Base-by-base conservation (phyloP, 2,329 filamentous ascomycete species). In the Xylariaceae sp. region DNA sequence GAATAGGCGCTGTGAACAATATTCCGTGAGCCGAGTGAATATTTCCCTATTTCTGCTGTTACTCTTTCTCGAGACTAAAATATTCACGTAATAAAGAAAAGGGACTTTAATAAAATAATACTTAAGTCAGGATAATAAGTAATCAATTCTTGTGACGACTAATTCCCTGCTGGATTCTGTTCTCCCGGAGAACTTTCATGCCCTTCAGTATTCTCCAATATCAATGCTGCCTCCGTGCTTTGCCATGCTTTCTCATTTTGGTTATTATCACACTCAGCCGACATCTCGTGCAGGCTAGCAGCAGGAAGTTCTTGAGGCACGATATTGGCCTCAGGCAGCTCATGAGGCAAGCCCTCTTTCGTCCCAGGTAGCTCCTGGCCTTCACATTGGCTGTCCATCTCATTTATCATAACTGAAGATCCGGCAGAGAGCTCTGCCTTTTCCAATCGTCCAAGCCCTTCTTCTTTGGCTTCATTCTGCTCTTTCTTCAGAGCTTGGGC, bases 291-390 rank as follows among this genome's bases (percentile, higher is more conserved):
- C 16, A 53, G 3, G 7, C 6, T 31, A 26, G 39, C 49, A 37
- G 31, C 56, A 16, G 56, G 45, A n/a, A 58, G 51, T n/a, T 55
- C 56, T 41, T 50, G 50, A 33, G 51, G 39, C n/a, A 40, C 1
- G 16, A 12, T 17, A 2, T 16, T 43, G 11, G 19, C 28, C 11
- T 31, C 51, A 5, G n/a, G 51, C 6, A 58, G 14, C 39, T 58
- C 56, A 37, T 58, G 56, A 34, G 51, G 28, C 14, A 54, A 36
- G 1, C 45, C 56, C 1, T 37, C 51, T 28, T 55, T 47, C 28
- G 2, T 47, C 28, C 36, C 40, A 11, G 51, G 34, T 14, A 55
- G 19, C 23, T 58, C 51, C 8, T 39, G 46, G 14, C 28, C 4
- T 21, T 31, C 17, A 2, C 9, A 23, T 26, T 11, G 9, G 14